phyloP scores from a whole-genome alignment of 441 rosid genomes.

The Jatropha podagrica region DNA sequence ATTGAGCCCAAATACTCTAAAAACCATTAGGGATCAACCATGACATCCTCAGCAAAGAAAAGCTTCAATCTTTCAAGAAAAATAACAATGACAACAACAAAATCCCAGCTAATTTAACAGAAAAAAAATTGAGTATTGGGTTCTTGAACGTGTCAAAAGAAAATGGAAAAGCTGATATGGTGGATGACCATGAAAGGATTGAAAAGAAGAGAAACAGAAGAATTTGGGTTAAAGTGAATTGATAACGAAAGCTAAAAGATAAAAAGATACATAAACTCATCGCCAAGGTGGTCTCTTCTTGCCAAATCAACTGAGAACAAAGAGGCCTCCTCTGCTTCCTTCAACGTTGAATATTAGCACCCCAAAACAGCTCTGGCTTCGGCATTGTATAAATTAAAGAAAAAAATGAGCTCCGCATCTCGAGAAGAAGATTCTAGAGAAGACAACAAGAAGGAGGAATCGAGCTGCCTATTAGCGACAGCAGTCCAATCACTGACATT shows the following conservation, averaged over 20 bases:
- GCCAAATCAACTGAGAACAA: background rate
- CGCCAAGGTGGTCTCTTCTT: background rate
- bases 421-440: conserved; percentile 26
- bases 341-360: background rate
- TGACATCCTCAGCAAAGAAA: too few species aligned
- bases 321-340: background rate
- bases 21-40: too few species aligned
- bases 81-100: too few species aligned
- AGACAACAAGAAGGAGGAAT: conserved; percentile 36
- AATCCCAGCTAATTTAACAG: too few species aligned
- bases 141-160: too few species aligned
- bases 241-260: background rate
- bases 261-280: background rate
- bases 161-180: too few species aligned
- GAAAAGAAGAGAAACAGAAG: too few species aligned
- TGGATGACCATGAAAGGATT: too few species aligned
- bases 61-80: too few species aligned
- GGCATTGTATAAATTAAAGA: background rate
- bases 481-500: conserved; percentile 14
- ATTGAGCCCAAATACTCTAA: too few species aligned
- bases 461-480: conserved; percentile 37
- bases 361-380: background rate
- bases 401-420: conserved; percentile 19
- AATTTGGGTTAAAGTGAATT: background rate
- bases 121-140: too few species aligned